phyloP scores from a whole-genome alignment of 2,329 filamentous ascomycete species.

The Drechmeria coniospora region DNA sequence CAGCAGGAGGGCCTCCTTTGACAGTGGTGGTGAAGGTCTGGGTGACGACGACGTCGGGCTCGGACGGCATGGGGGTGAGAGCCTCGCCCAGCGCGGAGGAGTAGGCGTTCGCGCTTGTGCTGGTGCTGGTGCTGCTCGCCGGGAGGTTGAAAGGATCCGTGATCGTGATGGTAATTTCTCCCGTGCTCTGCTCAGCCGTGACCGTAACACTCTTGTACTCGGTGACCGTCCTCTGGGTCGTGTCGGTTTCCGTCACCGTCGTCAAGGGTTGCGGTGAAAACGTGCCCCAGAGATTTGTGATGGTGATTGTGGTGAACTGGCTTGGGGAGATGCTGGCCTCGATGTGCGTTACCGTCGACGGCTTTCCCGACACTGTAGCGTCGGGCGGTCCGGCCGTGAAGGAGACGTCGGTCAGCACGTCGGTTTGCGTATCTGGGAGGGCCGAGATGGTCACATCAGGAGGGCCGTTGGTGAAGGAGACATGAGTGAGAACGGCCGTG shows the following conservation, averaged over 20 bases:
- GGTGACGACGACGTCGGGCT: conserved; percentile 8
- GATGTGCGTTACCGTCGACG: conserved; percentile 15
- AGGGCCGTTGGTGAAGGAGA: conserved; percentile 9
- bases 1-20: conserved; percentile 12
- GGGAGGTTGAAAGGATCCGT: conserved; percentile 5
- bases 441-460: conserved; percentile 14
- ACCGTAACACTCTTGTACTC: conserved; percentile 11
- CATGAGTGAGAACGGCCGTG: conserved; percentile 9
- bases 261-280: neutral
- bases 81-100: conserved; percentile 11
- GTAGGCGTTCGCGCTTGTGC: conserved; percentile 1
- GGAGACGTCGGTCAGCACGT: conserved; percentile 13
- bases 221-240: conserved; percentile 11
- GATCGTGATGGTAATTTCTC: conserved; percentile 13
- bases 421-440: conserved; percentile 14
- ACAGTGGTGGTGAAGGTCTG: conserved; percentile 17
- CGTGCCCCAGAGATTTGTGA: conserved; percentile 15
- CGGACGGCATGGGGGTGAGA: conserved; percentile 4
- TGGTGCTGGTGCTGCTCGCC: neutral
- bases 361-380: conserved; percentile 16
- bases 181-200: conserved; percentile 4
- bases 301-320: conserved; percentile 12
- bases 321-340: conserved; percentile 10
- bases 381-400: conserved; percentile 15
- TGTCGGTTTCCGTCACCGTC: neutral